Percentiles rank a stretch among this genome's conserved stretches.
Evolutionary conservation across 129 eudicot genomes (phyloP).

Genomic region (Helianthus annuus): DNA sequence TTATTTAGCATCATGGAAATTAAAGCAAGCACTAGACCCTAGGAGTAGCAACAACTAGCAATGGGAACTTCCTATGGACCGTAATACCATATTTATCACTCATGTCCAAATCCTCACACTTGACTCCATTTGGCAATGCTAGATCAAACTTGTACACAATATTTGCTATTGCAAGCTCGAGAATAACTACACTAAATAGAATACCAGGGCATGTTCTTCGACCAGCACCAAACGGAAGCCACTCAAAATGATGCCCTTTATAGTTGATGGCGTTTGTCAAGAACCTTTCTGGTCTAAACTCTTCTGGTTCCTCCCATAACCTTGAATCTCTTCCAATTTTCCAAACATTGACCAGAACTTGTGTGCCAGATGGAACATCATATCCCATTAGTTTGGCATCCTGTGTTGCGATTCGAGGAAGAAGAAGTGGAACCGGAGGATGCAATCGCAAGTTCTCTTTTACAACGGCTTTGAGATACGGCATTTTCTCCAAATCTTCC

Average conservation of each 20-base stretch:
- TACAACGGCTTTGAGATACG: slow-evolving; percentile 15
- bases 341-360: slow-evolving; percentile 17
- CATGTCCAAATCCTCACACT: slow-evolving; percentile 14
- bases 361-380: slow-evolving; percentile 2
- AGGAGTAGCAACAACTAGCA: background rate
- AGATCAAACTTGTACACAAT: slow-evolving; percentile 14
- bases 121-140: slow-evolving; percentile 11
- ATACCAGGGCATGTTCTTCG: slow-evolving; percentile 18
- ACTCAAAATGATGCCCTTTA: background rate
- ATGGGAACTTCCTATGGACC: slow-evolving; percentile 14
- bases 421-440: slow-evolving; percentile 12
- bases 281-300: slow-evolving; percentile 16
- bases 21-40: background rate
- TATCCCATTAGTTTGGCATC: slow-evolving; percentile 12
- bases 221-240: slow-evolving; percentile 27
- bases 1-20: too few species aligned
- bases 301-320: slow-evolving; percentile 9
- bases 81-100: background rate
- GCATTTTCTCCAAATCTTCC: slow-evolving; percentile 13
- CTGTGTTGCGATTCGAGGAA: slow-evolving; percentile 14
- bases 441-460: slow-evolving; percentile 12
- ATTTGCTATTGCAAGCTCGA: slow-evolving; percentile 16
- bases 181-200: background rate
- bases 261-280: slow-evolving; percentile 2
- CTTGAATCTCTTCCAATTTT: slow-evolving; percentile 14